Evolutionary conservation across 2,329 filamentous ascomycete species (phyloP).

Genomic region (Albifimbria verrucaria): DNA sequence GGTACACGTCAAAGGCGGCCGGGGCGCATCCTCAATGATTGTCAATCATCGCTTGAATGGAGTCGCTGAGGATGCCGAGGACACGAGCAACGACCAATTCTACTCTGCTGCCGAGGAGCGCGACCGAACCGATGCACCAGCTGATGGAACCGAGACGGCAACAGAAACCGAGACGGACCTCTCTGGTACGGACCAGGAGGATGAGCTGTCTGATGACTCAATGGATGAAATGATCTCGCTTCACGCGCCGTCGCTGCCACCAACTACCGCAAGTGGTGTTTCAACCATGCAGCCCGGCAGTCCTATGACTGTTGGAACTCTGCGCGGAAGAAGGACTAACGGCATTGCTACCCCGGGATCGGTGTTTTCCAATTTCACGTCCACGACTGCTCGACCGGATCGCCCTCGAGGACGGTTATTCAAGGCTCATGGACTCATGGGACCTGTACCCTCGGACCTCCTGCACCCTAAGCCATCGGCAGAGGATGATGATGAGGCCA

Average conservation of each 20-base stretch:
- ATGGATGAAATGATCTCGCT: constrained; percentile 93
- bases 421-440: constrained; percentile 74
- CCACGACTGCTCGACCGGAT: constrained; percentile 74
- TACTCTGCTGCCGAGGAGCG: constrained; percentile 87
- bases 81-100: constrained; percentile 86
- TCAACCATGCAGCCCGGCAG: constrained; percentile 80
- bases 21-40: constrained; percentile 44
- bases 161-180: constrained; percentile 63
- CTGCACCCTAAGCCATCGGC: constrained; percentile 76
- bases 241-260: constrained; percentile 71
- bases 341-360: constrained; percentile 81
- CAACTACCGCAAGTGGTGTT: constrained; percentile 74
- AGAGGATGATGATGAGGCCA: constrained; percentile 82
- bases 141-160: constrained; percentile 55
- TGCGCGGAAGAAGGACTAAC: constrained; percentile 60
- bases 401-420: constrained; percentile 75
- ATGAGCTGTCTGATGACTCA: constrained; percentile 81
- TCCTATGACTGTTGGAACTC: constrained; percentile 64
- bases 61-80: constrained; percentile 63
- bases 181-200: constrained; percentile 64
- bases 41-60: constrained; percentile 47
- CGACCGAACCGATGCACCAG: constrained; percentile 53
- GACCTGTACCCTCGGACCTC: constrained; percentile 68
- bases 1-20: constrained; percentile 50
- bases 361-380: constrained; percentile 84